These are phyloP conservation scores for Neurospora sp. DNA, from an alignment of 2,329 filamentous ascomycete species.

Conservation along the genomic window DNA sequence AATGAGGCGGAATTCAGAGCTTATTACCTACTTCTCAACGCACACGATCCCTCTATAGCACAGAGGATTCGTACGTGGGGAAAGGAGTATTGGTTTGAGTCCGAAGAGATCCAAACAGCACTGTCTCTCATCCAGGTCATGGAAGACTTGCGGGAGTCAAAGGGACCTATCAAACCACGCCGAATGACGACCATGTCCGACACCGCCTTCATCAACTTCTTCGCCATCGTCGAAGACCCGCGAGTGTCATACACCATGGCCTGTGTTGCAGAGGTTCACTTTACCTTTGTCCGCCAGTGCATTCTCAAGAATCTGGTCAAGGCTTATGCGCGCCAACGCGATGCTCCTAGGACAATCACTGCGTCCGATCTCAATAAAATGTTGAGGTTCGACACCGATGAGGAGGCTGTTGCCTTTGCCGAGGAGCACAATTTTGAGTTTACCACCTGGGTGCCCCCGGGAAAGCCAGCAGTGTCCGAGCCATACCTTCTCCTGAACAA, in stretches of 20 bases:
- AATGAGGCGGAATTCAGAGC: conserved; percentile 59
- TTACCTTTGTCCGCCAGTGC: conserved; percentile 49
- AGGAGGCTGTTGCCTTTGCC: conserved; percentile 57
- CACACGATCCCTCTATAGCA: conserved; percentile 46
- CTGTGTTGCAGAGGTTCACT: conserved; percentile 60
- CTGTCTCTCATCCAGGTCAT: conserved; percentile 50
- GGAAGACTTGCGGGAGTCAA: conserved; percentile 47
- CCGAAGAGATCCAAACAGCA: conserved; percentile 51
- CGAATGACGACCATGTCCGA: conserved; percentile 39
- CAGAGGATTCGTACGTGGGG: conserved; percentile 49
- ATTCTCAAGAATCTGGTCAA: conserved; percentile 46
- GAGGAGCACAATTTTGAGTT: conserved; percentile 48
- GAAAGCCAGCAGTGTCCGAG: conserved; percentile 14
- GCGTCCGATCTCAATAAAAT: conserved; percentile 44
- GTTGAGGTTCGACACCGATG: conserved; percentile 57
- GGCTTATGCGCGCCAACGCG: conserved; percentile 46
- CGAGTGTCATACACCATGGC: conserved; percentile 60
- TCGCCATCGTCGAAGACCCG: conserved; percentile 47
- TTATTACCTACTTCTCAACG: conserved; percentile 55
- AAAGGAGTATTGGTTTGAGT: conserved; percentile 41
- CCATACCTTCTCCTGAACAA: conserved; percentile 36
- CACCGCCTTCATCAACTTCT: conserved; percentile 44
- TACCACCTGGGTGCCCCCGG: conserved; percentile 25
- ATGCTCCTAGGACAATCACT: conserved; percentile 51
- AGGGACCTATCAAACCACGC: conserved; percentile 44